Evolutionary conservation across 768 basidiomycete genomes (phyloP), one percentile per base, ranked within the genome.

Genomic region (Leccinum pellstonianum): DNA sequence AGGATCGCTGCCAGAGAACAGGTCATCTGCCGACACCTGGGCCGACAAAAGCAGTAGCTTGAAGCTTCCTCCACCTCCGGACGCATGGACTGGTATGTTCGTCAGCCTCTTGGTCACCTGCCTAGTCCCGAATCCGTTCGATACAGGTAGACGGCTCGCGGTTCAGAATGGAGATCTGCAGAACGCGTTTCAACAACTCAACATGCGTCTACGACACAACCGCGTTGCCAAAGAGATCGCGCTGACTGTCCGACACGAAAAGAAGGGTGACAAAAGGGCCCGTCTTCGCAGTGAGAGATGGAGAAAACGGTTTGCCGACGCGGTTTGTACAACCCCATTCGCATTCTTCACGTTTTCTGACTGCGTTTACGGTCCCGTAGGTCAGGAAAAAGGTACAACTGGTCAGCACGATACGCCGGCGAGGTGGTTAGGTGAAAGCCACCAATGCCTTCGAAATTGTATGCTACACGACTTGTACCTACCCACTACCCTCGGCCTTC

Each of bases 341-440:
- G 15, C 37, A 61, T 57, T 35, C 31, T 62, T 47, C 58, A 54
- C 52, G 56, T 33, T 47, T 48, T 37, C 57, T 68, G 46, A 65
- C 60, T 53, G 49, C 11, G 19, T 47, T 54, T 64, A 60, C 49
- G 58, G 59, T 58, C 55, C 59, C 64, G n/a, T 67, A 93, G 91
- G 91, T 93, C 62, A 84, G 91, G 73, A 84, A 84, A 77, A 93
- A 90, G 76, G 89, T 93, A 38, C 83, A 88, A 68, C 76, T 93
- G 35, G 91, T 93, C 64, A 81, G 83, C 62, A 85, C 86, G 74
- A 93, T 93, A 68, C 86, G 88, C 67, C 82, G 82, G 61, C 84
- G 90, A 63, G 89, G 90, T 67, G 85, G 85, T 68, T 91, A 61
- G 73, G 48, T 37, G 61, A 25, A 25, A 47, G 49, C 25, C 46